These are phyloP conservation scores for Pseudopithomyces chartarum DNA, from an alignment of 2,329 filamentous ascomycete genomes.

Conservation along the genomic window DNA sequence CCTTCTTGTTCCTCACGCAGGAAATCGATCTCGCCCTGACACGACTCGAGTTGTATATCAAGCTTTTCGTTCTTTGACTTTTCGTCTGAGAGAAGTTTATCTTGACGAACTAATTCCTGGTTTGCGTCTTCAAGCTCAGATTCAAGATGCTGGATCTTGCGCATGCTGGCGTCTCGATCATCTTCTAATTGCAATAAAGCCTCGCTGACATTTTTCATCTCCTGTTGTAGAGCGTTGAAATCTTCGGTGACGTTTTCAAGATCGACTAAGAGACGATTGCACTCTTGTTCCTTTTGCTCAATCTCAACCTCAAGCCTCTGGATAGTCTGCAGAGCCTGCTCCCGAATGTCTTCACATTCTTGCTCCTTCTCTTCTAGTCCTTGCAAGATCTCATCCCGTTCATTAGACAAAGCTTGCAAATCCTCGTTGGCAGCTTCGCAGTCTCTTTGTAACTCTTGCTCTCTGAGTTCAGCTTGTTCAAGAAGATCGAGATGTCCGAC, in stretches of 20 bases:
- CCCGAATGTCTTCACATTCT: conserved; percentile 57
- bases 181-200: conserved; percentile 86
- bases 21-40: conserved; percentile 92
- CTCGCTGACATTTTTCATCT: conserved; percentile 91
- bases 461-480: conserved; percentile 64
- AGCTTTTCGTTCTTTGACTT: conserved; percentile 88
- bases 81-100: conserved; percentile 80
- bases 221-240: conserved; percentile 86
- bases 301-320: conserved; percentile 66
- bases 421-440: conserved; percentile 80
- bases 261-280: conserved; percentile 71
- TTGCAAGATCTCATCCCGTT: conserved; percentile 83
- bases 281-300: conserved; percentile 73
- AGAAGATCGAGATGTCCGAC: conserved; percentile 81
- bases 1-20: conserved; percentile 93
- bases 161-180: conserved; percentile 78
- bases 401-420: conserved; percentile 75
- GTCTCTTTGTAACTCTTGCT: conserved; percentile 76
- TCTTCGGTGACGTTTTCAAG: conserved; percentile 81
- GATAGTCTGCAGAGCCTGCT: conserved; percentile 64
- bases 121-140: conserved; percentile 82
- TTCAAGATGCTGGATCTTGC: conserved; percentile 81
- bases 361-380: conserved; percentile 69
- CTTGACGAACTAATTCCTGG: conserved; percentile 82
- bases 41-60: conserved; percentile 88